Percentiles rank a stretch among this genome's conserved stretches.
Conservation (phyloP, 1,139 yeast genomes). For the Suhomyces coccinellae region DNA sequence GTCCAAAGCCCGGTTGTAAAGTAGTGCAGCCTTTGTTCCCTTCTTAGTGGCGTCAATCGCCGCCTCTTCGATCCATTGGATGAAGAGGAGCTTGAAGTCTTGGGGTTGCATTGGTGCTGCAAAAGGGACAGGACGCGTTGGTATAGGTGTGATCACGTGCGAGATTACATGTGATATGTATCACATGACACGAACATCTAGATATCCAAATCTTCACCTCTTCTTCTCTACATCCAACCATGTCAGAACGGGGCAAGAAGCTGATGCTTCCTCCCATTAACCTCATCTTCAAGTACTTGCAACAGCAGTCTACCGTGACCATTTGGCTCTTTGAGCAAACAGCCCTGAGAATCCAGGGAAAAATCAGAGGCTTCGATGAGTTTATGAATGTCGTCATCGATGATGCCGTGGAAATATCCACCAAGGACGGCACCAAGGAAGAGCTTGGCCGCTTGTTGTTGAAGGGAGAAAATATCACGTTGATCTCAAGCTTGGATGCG, state of each 20-base stretch:
- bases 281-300: conserved; percentile 81
- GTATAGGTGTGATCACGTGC: not conserved
- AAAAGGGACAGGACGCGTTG: not conserved
- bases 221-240: not conserved
- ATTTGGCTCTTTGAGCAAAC: conserved; percentile 91
- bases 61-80: conserved; percentile 55
- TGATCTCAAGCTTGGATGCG: conserved; percentile 61
- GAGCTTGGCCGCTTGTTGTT: conserved; percentile 60
- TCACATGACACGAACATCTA: not conserved
- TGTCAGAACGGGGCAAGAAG: conserved; percentile 25
- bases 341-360: conserved; percentile 76
- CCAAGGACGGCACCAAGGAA: conserved; percentile 41
- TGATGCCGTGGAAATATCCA: conserved; percentile 72
- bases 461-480: conserved; percentile 92
- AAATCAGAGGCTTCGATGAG: conserved; percentile 91
- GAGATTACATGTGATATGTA: not conserved
- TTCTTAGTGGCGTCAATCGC: conserved; percentile 41
- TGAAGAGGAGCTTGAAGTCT: conserved; percentile 38
- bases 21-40: conserved; percentile 44
- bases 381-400: conserved; percentile 96
- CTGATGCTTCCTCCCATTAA: conserved; percentile 85
- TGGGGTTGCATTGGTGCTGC: conserved; percentile 2
- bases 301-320: conserved; percentile 74
- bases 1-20: conserved; percentile 51
- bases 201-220: not conserved